Evolutionary conservation across 225 moss, liverwort and hornwort species (phyloP).

Genomic region (Polytrichum formosum): DNA sequence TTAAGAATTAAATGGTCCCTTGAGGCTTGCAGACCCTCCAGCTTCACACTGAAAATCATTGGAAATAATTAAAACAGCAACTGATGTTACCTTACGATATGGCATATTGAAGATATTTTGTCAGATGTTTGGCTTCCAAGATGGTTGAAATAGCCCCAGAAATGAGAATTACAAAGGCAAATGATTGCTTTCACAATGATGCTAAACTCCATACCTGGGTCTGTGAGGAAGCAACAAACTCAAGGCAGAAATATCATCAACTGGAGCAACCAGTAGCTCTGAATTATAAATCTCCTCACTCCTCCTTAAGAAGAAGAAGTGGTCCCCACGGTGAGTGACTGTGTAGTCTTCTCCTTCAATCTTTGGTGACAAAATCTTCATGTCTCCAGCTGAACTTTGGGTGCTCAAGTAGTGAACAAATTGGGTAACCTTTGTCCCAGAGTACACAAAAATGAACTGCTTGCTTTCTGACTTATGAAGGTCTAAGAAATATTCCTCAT

Average conservation of each 20-base stretch:
- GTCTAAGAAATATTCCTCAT: slow-evolving; percentile 77
- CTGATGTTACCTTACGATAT: no score
- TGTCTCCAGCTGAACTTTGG: slow-evolving; percentile 47
- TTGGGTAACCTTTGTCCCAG: slow-evolving; percentile 76
- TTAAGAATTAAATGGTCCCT: slow-evolving; percentile 68
- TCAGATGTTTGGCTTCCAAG: no score
- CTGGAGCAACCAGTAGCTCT: slow-evolving; percentile 78
- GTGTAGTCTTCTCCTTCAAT: slow-evolving; percentile 78
- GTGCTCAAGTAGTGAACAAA: slow-evolving; percentile 77
- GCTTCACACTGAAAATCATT: slow-evolving; percentile 62
- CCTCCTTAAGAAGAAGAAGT: slow-evolving; percentile 80
- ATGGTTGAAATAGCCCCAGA: no score
- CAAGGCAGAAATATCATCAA: slow-evolving; percentile 52
- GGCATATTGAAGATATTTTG: no score
- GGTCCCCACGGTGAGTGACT: slow-evolving; percentile 65
- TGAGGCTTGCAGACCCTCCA: slow-evolving; percentile 63
- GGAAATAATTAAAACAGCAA: neutral
- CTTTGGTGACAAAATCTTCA: slow-evolving; percentile 61
- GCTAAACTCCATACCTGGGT: slow-evolving; percentile 52
- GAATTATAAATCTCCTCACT: slow-evolving; percentile 84
- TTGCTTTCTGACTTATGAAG: slow-evolving; percentile 67
- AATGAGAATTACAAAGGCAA: no score
- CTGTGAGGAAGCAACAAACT: slow-evolving; percentile 72
- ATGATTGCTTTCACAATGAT: neutral
- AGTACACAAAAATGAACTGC: slow-evolving; percentile 64